Conservation (phyloP, 805 yeast genomes). For the Candida krabiensis region DNA sequence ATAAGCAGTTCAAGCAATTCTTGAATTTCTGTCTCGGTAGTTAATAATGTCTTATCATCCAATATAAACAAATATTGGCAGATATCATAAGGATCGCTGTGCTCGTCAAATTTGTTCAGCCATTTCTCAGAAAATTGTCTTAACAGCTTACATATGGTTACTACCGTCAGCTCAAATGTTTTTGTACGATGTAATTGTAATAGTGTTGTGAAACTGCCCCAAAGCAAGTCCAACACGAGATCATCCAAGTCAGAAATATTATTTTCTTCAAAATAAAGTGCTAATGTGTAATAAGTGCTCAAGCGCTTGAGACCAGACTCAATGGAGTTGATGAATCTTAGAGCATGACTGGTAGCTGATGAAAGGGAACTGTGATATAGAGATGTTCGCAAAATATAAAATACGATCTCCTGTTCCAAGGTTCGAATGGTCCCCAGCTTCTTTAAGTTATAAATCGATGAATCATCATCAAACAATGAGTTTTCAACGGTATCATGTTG, state of each 20-base stretch:
- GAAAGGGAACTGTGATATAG: background rate
- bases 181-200: slow-evolving; percentile 28
- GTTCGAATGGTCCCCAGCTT: no score
- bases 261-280: slow-evolving; percentile 8
- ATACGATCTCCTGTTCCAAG: slow-evolving; percentile 18
- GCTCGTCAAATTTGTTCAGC: slow-evolving; percentile 15
- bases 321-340: slow-evolving; percentile 9
- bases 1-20: slow-evolving; percentile 36
- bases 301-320: slow-evolving; percentile 13
- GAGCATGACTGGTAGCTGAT: slow-evolving; percentile 4
- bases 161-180: slow-evolving; percentile 40
- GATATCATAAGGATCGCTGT: slow-evolving; percentile 37
- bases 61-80: slow-evolving; percentile 44
- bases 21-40: slow-evolving; percentile 35
- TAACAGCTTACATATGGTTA: slow-evolving; percentile 35
- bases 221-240: slow-evolving; percentile 11
- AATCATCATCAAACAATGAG: background rate
- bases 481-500: background rate
- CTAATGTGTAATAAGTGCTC: slow-evolving; percentile 15
- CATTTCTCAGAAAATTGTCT: slow-evolving; percentile 28
- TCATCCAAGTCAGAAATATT: slow-evolving; percentile 1
- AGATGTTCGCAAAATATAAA: slow-evolving; percentile 7
- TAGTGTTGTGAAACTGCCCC: slow-evolving; percentile 12
- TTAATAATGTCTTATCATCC: slow-evolving; percentile 39
- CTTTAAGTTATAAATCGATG: no score